A percentile compares a stretch with the other conserved stretches of the same genome.
Conservation (phyloP, 208 protist genomes). For the Crithidia acanthocephali region DNA sequence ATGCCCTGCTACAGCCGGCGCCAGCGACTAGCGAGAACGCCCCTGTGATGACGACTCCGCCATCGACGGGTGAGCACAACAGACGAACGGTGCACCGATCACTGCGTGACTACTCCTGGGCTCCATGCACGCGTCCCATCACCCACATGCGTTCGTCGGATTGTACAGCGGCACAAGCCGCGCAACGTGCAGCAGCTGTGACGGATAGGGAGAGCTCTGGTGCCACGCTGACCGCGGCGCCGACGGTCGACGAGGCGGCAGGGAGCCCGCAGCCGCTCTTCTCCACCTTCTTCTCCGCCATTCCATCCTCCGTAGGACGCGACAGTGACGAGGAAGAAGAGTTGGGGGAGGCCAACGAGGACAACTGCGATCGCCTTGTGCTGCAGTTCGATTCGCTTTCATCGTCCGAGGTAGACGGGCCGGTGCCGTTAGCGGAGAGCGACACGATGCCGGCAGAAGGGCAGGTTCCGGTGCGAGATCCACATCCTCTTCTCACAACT, state of each 20-base stretch:
- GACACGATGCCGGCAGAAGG: neutral
- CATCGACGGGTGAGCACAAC: neutral
- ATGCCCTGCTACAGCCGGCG: too few species aligned
- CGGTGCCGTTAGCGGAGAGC: neutral
- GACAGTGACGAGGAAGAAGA: neutral
- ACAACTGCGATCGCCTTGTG: slow-evolving; percentile 17
- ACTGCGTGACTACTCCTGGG: slow-evolving; percentile 13
- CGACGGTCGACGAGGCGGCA: neutral
- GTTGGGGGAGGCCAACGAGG: neutral
- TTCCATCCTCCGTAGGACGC: slow-evolving; percentile 3
- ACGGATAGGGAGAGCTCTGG: neutral
- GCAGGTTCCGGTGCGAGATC: too few species aligned
- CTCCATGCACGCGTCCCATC: neutral
- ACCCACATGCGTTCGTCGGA: neutral
- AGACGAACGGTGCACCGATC: neutral
- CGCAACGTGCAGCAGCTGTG: neutral
- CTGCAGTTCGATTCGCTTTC: slow-evolving; percentile 28
- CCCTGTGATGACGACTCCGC: too few species aligned
- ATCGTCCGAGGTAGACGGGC: neutral
- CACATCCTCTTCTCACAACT: neutral
- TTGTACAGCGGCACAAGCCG: neutral
- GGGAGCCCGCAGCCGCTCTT: slow-evolving; percentile 9
- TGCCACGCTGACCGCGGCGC: neutral
- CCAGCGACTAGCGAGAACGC: too few species aligned
- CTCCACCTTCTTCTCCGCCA: slow-evolving; percentile 6